Conservation (phyloP, 768 basidiomycete genomes). For the Tephrocybe sp. region DNA sequence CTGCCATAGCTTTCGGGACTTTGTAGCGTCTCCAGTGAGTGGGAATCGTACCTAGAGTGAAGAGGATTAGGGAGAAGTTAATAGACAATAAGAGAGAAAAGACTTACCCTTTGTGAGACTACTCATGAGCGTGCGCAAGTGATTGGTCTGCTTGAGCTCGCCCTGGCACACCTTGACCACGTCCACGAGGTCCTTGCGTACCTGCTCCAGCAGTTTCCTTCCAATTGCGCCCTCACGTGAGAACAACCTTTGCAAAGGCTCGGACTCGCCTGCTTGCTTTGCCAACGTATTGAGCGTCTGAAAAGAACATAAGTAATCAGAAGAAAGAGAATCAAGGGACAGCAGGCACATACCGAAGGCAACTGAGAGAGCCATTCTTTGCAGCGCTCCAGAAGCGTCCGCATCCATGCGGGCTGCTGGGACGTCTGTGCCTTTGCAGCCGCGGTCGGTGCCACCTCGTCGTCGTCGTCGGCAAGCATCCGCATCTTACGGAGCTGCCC, state of each 20-base stretch:
- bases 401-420: slow-evolving; percentile 94
- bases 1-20: slow-evolving; percentile 75
- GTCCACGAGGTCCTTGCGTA: slow-evolving; percentile 78
- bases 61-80: not conserved
- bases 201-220: slow-evolving; percentile 69
- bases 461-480: slow-evolving; percentile 82
- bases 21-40: slow-evolving; percentile 88
- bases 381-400: slow-evolving; percentile 74
- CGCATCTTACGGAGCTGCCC: slow-evolving; percentile 92
- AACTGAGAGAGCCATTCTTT: slow-evolving; percentile 78
- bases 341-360: slow-evolving; percentile 56
- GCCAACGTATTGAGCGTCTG: slow-evolving; percentile 65
- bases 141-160: slow-evolving; percentile 92
- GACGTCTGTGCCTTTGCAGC: slow-evolving; percentile 62
- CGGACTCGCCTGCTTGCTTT: slow-evolving; percentile 68
- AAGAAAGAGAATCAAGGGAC: slow-evolving; percentile 11
- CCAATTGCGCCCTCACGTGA: slow-evolving; percentile 84
- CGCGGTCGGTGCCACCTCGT: slow-evolving; percentile 50
- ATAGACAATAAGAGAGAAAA: not conserved
- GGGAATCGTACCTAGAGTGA: slow-evolving; percentile 74
- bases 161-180: slow-evolving; percentile 85
- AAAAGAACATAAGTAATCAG: not conserved
- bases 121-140: slow-evolving; percentile 88
- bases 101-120: slow-evolving; percentile 79
- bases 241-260: slow-evolving; percentile 88